Evolutionary conservation across 2,329 filamentous ascomycete species (phyloP).

Genomic region (Niveomyces coronatus): DNA sequence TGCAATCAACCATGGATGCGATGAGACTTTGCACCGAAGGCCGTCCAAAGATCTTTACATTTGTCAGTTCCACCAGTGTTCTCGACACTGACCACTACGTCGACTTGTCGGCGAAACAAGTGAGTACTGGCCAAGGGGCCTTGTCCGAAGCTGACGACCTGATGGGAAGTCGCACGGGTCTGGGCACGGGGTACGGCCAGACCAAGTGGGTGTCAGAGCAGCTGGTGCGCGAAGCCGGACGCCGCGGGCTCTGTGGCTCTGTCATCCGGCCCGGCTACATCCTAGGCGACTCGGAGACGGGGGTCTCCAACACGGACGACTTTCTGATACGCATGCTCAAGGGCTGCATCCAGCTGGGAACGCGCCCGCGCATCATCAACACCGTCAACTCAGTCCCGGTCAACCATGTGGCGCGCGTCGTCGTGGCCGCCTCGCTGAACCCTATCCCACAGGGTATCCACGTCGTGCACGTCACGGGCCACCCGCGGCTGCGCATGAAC

Average conservation of each 20-base stretch:
- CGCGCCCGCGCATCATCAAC: slow-evolving; percentile 69
- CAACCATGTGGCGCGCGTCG: slow-evolving; percentile 69
- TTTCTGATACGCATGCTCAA: slow-evolving; percentile 82
- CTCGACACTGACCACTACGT: slow-evolving; percentile 79
- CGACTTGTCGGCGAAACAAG: slow-evolving; percentile 54
- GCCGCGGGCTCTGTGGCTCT: slow-evolving; percentile 62
- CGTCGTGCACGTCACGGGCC: slow-evolving; percentile 70
- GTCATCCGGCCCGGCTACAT: slow-evolving; percentile 82
- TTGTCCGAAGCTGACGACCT: slow-evolving; percentile 72
- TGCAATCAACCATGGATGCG: slow-evolving; percentile 67
- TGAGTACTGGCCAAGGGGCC: slow-evolving; percentile 49
- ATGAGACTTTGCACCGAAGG: slow-evolving; percentile 66
- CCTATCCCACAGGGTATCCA: slow-evolving; percentile 38
- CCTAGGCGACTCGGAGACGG: slow-evolving; percentile 59
- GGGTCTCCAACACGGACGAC: slow-evolving; percentile 73
- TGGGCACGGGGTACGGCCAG: slow-evolving; percentile 84
- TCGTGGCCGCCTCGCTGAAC: slow-evolving; percentile 62
- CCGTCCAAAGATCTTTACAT: slow-evolving; percentile 65
- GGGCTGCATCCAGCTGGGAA: slow-evolving; percentile 70
- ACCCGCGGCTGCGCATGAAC: slow-evolving; percentile 69
- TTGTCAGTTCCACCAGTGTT: slow-evolving; percentile 72
- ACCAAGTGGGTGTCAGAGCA: slow-evolving; percentile 69
- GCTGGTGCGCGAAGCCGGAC: slow-evolving; percentile 68
- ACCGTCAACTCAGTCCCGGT: slow-evolving; percentile 86
- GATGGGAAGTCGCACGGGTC: slow-evolving; percentile 61